Evolutionary conservation across 2,329 filamentous ascomycete genomes (phyloP).

Genomic region (Penicillium corylophilum): DNA sequence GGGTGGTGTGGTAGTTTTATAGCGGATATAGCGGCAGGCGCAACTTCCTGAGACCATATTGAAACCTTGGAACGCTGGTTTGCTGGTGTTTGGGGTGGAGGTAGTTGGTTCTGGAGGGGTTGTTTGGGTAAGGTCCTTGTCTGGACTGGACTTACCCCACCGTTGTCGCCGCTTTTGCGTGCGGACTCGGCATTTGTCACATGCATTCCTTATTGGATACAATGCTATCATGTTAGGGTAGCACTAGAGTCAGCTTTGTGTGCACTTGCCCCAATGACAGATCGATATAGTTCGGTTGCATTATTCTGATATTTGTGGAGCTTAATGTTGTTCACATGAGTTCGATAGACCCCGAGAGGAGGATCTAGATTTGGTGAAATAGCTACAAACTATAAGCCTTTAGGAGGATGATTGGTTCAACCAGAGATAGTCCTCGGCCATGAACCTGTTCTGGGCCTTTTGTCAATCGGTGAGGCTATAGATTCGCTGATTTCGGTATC

Average conservation of each 20-base stretch:
- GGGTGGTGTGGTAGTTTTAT: slow-evolving; percentile 39
- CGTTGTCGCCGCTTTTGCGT: not conserved
- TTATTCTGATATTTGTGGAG: not conserved
- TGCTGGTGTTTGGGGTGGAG: not conserved
- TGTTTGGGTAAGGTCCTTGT: not conserved
- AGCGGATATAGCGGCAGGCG: slow-evolving; percentile 45
- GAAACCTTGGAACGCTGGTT: not conserved
- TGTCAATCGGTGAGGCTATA: no score
- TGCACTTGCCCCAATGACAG: not conserved
- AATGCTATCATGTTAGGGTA: not conserved
- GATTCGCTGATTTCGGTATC: no score
- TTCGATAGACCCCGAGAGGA: not conserved
- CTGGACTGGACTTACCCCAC: not conserved
- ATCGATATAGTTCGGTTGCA: not conserved
- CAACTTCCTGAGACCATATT: slow-evolving; percentile 43
- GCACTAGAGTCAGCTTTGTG: not conserved
- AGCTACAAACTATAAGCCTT: no score
- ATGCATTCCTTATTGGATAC: not conserved
- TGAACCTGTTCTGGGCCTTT: no score
- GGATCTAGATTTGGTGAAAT: no score
- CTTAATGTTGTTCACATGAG: not conserved
- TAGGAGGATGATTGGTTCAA: no score
- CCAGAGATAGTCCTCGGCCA: no score
- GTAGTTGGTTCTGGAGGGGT: not conserved
- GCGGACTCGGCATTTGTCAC: not conserved